These are phyloP conservation scores for Hericium coralloides DNA, from an alignment of 768 basidiomycete genomes.

Conservation along the genomic window DNA sequence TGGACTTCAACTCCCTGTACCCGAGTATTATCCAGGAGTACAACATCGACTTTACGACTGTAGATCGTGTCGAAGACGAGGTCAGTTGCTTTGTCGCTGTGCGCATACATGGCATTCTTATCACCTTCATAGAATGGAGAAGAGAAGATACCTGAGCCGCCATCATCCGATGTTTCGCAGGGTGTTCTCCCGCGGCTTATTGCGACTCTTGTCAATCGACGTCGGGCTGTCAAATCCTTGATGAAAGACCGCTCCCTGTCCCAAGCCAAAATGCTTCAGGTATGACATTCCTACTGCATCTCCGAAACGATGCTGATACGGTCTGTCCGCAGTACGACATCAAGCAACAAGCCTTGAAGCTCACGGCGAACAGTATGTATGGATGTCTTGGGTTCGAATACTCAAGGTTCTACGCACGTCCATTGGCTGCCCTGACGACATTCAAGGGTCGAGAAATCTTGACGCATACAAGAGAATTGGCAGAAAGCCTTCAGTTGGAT, in stretches of 20 bases:
- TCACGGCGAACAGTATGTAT: constrained; percentile 99
- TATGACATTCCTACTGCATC: constrained; percentile 21
- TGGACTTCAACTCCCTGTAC: constrained; percentile 99
- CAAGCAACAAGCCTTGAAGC: constrained; percentile 92
- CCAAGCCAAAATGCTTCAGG: constrained; percentile 76
- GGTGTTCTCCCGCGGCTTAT: constrained; percentile 97
- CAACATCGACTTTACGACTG: constrained; percentile 98
- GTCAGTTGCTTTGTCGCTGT: constrained; percentile 19
- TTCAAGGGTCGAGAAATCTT: constrained; percentile 97
- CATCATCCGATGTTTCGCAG: constrained; percentile 55
- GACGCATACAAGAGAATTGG: constrained; percentile 86
- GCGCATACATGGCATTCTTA: neutral
- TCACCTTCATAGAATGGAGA: constrained; percentile 40
- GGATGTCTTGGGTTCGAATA: constrained; percentile 98
- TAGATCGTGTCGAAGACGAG: constrained; percentile 60
- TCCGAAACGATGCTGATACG: neutral
- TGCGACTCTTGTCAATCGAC: constrained; percentile 87
- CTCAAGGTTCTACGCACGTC: constrained; percentile 92
- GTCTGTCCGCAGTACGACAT: constrained; percentile 70
- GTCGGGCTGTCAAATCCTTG: constrained; percentile 81
- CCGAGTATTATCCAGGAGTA: constrained; percentile 99
- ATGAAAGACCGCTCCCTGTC: constrained; percentile 84
- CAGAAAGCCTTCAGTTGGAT: constrained; percentile 83
- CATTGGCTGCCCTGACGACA: constrained; percentile 94
- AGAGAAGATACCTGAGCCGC: constrained; percentile 87